A percentile compares a stretch with the other conserved stretches of the same genome.
Conservation (phyloP, 2,329 filamentous ascomycete species). For the Colletotrichum sp. region DNA sequence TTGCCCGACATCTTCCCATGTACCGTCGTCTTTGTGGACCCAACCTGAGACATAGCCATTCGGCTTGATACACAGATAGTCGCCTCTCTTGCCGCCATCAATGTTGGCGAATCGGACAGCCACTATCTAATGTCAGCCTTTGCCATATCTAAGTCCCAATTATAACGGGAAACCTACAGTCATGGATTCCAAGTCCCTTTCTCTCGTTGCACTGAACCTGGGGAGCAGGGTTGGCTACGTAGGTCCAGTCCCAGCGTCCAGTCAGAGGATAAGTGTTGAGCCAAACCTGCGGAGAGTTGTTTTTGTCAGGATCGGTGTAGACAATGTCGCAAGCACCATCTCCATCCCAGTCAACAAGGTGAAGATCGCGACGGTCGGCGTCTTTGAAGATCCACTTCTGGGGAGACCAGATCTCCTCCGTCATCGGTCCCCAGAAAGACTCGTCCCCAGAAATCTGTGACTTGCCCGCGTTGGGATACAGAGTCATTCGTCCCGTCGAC, state of each 20-base stretch:
- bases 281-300: constrained; percentile 28
- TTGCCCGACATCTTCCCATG: constrained; percentile 27
- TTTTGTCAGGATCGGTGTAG: constrained; percentile 28
- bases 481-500: neutral
- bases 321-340: constrained; percentile 40
- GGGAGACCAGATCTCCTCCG: constrained; percentile 13
- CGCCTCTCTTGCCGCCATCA: constrained; percentile 30
- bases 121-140: neutral
- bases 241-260: neutral
- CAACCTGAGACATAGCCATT: constrained; percentile 30
- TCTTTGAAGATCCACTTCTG: constrained; percentile 20
- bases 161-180: neutral
- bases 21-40: constrained; percentile 25
- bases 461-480: constrained; percentile 11
- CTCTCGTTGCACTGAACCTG: constrained; percentile 26
- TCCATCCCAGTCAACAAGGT: constrained; percentile 41
- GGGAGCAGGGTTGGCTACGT: constrained; percentile 1
- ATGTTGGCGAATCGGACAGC: constrained; percentile 37
- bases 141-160: neutral
- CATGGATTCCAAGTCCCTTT: constrained; percentile 28
- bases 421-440: neutral
- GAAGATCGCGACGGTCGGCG: constrained; percentile 26
- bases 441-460: neutral
- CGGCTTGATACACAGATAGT: constrained; percentile 36
- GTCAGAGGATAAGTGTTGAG: constrained; percentile 24